These are phyloP conservation scores for Irpex sp. DNA, from an alignment of 1,284 basidiomycete species.

Conservation along the genomic window DNA sequence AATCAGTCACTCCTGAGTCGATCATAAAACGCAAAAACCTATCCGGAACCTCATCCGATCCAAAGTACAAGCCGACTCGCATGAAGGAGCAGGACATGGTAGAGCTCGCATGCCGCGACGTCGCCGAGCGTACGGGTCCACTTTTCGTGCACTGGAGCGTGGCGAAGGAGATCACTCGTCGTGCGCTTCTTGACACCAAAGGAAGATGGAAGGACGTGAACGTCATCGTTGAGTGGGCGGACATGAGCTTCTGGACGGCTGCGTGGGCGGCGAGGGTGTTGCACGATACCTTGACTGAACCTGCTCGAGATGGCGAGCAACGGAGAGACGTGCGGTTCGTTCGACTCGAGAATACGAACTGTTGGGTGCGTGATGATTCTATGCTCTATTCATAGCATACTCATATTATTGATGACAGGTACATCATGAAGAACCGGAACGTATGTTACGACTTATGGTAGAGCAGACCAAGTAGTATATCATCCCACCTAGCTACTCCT, in stretches of 20 bases:
- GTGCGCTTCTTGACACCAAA: conserved; percentile 9
- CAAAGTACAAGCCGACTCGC: not conserved
- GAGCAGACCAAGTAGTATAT: not conserved
- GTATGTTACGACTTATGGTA: not conserved
- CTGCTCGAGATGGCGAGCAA: not conserved
- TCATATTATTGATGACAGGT: not conserved
- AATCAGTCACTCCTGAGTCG: not conserved
- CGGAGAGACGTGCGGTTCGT: not conserved
- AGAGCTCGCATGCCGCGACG: not conserved
- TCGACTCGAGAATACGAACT: not conserved
- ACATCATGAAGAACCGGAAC: not conserved
- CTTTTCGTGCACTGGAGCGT: conserved; percentile 1
- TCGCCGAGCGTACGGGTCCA: not conserved
- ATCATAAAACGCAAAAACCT: not conserved
- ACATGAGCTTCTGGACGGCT: conserved; percentile 9
- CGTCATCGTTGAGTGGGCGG: conserved; percentile 12
- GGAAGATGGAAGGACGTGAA: conserved; percentile 9
- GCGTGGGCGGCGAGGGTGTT: conserved; percentile 12
- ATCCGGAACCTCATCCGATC: not conserved
- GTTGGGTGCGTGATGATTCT: not conserved
- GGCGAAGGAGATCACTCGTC: conserved; percentile 1
- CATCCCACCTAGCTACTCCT: not conserved
- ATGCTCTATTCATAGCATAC: not conserved
- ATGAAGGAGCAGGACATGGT: not conserved
- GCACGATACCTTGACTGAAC: not conserved